Base-by-base conservation (phyloP, 2,329 filamentous ascomycete species). In the Coniochaeta sp. region DNA sequence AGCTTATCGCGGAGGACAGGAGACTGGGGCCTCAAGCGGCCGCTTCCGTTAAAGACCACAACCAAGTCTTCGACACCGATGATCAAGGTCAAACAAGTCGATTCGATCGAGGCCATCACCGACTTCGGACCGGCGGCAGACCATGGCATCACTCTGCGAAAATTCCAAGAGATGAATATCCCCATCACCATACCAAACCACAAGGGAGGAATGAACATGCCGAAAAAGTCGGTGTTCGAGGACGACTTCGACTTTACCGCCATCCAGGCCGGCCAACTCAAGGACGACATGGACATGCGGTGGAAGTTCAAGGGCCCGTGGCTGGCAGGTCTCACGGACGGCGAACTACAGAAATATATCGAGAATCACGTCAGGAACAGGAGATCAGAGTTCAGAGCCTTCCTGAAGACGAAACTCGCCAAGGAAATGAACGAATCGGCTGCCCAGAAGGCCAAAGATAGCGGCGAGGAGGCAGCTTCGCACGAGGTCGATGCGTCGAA, bases 21-120 rank as follows among this genome's bases (percentile, higher is more conserved):
- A 38, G 93, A 98, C 70, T 98, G 93, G 93, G 93, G 93, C 16
- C 78, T 97, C 67, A 98, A 98, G 77, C 82, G 93, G 60, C 81
- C 91, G 1, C 79, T 98, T 6, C 93, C 93, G 1, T 76, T 88
- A 9, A 88, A 88, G 71, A 87, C 89, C 3, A 93, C 91, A 6
- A 84, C 86, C 22, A 84, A 85, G 59, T 86, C 86, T 7, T 85
- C 87, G 7, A 87, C 86, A n/a, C 90, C 92, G 11, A 79, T 90
- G 57, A 83, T 96, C 59, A 85, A 90, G 64, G 77, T 98, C 66
- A 87, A 86, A 68, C 83, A 89, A 62, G 82, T 96, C 64, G 93
- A 98, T 77, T 90, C 91, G 1, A 83, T 87, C 67, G 92, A 97
- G 74, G 89, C 92, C 72, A 82, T 97, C 66, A 96, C 93, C 70